Base-by-base conservation (phyloP, 768 basidiomycete species). In the Phanerochaete carnosa region DNA sequence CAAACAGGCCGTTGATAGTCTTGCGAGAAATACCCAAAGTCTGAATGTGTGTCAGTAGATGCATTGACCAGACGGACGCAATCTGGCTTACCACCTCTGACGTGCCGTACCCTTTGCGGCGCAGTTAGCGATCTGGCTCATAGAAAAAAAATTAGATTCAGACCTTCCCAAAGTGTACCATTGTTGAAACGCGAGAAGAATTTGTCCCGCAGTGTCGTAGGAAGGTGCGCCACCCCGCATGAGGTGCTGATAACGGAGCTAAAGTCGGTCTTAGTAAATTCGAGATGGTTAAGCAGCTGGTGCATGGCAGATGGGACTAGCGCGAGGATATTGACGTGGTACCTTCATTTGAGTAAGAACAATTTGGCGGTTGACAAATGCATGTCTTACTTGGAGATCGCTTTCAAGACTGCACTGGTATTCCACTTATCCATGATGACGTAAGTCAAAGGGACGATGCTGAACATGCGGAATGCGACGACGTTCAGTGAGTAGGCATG, bases 71-170 rank as follows among this genome's bases (percentile, higher is more conserved):
- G 22, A 37, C 49, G 3, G 62, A 52, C 65, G 5, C 55, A 54
- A 11, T 9, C 49, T 4, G n/a, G n/a, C n/a, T n/a, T n/a, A 47
- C 70, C 46, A 62, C 57, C 60, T 72, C 70, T 22, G 70, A 72
- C 68, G 70, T 69, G 23, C 90, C 90, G 64, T 88, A 91, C 0
- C 87, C 46, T 45, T 47, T n/a, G n/a, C n/a, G n/a, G n/a, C n/a
- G n/a, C n/a, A n/a, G n/a, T n/a, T n/a, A n/a, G n/a, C n/a, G n/a
- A n/a, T n/a, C n/a, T n/a, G n/a, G n/a, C n/a, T n/a, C n/a, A n/a
- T n/a, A 19, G 4, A 43, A 4, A 12, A 4, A 9, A 11, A 43
- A 19, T 11, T 43, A 12, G 8, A 43, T 19, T 12, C 39, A 19
- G 19, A 43, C 39, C 63, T 50, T 64, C 55, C 9, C 28, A 16